Percentiles rank a stretch among this genome's conserved stretches.
phyloP scores from a whole-genome alignment of 306 rosid genomes.

The Dalbergia oliveri region DNA sequence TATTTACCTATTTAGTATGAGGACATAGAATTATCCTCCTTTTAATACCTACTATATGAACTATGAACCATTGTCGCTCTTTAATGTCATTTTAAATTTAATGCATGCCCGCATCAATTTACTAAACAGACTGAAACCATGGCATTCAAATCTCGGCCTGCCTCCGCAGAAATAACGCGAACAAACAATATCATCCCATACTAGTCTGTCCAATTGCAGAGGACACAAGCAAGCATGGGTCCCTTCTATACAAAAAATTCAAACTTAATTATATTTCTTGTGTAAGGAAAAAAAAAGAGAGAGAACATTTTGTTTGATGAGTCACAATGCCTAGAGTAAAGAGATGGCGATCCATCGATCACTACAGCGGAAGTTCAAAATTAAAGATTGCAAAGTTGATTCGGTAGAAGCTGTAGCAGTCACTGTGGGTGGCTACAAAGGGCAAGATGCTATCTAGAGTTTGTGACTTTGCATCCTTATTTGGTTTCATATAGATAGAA shows the following conservation, averaged over 20 bases:
- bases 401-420: constrained; percentile 4
- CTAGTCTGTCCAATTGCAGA: no score
- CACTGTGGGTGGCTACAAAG: not conserved
- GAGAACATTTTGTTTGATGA: no score
- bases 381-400: constrained; percentile 10
- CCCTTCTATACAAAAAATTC: not conserved
- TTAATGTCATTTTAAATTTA: no score
- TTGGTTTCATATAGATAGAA: not conserved
- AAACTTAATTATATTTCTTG: no score
- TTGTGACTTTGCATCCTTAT: not conserved
- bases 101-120: not conserved
- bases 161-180: no score
- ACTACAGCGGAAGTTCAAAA: not conserved
- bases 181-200: no score
- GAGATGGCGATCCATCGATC: not conserved
- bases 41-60: no score
- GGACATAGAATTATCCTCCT: no score
- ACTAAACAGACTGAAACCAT: not conserved
- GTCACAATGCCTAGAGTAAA: no score
- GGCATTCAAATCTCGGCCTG: not conserved
- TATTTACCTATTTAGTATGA: no score
- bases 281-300: no score
- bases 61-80: no score
- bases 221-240: not conserved
- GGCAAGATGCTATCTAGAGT: not conserved